Conservation (phyloP, 371 early-diverging fungal species). For the Zopfochytrium polystomum region DNA sequence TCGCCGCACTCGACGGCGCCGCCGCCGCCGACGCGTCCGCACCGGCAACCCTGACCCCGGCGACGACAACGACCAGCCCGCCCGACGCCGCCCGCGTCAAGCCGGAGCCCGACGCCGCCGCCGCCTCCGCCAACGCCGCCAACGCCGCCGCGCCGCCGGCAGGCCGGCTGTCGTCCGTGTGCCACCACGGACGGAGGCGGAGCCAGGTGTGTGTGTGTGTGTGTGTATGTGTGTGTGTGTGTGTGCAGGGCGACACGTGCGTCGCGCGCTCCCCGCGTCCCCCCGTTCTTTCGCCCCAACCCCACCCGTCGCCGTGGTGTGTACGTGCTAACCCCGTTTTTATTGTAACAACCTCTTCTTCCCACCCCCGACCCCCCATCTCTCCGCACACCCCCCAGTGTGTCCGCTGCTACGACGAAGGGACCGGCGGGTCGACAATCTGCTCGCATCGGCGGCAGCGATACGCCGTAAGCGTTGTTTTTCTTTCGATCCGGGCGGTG, state of each 20-base stretch:
- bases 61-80: no score
- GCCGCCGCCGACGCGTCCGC: no score
- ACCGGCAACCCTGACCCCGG: no score
- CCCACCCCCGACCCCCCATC: background rate
- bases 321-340: slow-evolving; percentile 3
- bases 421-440: slow-evolving; percentile 18
- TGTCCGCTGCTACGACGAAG: slow-evolving; percentile 18
- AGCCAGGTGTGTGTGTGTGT: slow-evolving; percentile 5
- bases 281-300: background rate
- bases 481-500: no score
- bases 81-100: no score
- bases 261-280: background rate
- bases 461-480: slow-evolving; percentile 15
- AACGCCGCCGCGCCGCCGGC: background rate
- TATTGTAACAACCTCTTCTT: background rate
- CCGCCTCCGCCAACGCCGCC: background rate
- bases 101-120: background rate
- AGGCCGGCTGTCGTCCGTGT: slow-evolving; percentile 6
- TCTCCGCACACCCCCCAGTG: background rate
- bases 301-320: background rate
- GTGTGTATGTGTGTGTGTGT: background rate
- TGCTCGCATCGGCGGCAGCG: slow-evolving; percentile 17
- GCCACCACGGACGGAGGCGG: slow-evolving; percentile 9
- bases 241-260: background rate
- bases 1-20: no score